Conservation (phyloP, 495 filamentous ascomycete species). For the Hyaloscypha finlandica region DNA sequence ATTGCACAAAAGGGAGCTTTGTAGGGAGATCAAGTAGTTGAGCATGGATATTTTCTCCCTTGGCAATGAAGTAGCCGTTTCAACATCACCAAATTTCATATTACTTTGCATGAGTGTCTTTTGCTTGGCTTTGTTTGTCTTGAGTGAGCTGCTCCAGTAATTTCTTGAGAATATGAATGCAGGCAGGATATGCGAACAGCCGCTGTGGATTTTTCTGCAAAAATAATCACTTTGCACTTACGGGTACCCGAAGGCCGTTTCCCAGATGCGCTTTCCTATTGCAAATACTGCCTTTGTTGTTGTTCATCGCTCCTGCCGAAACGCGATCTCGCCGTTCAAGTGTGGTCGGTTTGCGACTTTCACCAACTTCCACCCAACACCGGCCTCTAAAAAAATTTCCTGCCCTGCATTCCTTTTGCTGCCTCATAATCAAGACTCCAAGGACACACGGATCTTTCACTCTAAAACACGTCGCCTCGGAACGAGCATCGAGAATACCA, state of each 20-base stretch:
- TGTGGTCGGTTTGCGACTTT: background rate
- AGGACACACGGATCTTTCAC: background rate
- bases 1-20: no score
- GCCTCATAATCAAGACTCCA: conserved; percentile 9
- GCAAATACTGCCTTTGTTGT: background rate
- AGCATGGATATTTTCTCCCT: no score
- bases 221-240: background rate
- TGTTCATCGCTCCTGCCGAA: background rate
- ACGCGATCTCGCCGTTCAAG: background rate
- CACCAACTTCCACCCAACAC: background rate
- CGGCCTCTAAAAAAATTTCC: conserved; percentile 1
- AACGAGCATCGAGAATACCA: background rate
- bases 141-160: no score
- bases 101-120: no score
- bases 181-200: background rate
- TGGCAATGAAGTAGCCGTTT: no score
- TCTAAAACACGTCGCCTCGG: background rate
- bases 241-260: background rate
- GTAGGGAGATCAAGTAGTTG: no score
- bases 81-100: no score
- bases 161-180: background rate
- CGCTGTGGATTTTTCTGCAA: background rate
- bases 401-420: conserved; percentile 24
- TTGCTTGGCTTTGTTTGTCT: no score
- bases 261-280: background rate